Base-by-base conservation (phyloP, 2,329 filamentous ascomycete genomes). In the Hypoxylon sp. region DNA sequence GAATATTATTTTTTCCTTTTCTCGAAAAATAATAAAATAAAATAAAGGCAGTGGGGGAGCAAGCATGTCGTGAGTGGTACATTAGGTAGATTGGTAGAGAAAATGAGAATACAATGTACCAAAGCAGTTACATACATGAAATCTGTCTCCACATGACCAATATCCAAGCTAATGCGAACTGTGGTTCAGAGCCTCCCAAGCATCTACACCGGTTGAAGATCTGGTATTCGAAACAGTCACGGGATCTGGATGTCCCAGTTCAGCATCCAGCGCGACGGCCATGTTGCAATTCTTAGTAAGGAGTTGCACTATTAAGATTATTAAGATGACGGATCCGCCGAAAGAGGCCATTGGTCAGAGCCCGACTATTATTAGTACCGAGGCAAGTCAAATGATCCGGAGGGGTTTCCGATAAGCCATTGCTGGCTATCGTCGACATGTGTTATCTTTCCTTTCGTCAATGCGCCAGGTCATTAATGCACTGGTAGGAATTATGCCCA, bases 201-300 rank as follows among this genome's bases (percentile, higher is more conserved):
- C 30, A 57, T 70, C 53, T 65, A 62, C 54, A 60, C 61, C 54
- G 61, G 64, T 59, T 20, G 49, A 54, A 68, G 68, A 68, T 71
- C 68, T 71, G 62, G 59, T n/a, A 31, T 33, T 37, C 42, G 61
- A 64, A 49, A 59, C 66, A 49, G 64, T 68, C 68, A 71, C 68
- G 66, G 62, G 68, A 71, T 60, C 56, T 42, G 46, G 17, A 14
- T 37, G 25, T 63, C 65, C 61, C 40, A 65, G 40, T 64, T 33
- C 2, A 58, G 61, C 30, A 54, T 49, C 64, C 58, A 65, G 33
- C 31, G 53, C 33, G 44, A 27, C 57, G 60, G 56, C 56, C 55
- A 14, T 53, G 51, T 54, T 51, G 50, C 54, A 62, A 46, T 54
- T 58, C 59, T 64, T 56, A 60, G 44, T 61, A 63, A 54, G 50